These are phyloP conservation scores for Phaeolepiota aurea DNA, from an alignment of 768 basidiomycete species.

Conservation along the genomic window DNA sequence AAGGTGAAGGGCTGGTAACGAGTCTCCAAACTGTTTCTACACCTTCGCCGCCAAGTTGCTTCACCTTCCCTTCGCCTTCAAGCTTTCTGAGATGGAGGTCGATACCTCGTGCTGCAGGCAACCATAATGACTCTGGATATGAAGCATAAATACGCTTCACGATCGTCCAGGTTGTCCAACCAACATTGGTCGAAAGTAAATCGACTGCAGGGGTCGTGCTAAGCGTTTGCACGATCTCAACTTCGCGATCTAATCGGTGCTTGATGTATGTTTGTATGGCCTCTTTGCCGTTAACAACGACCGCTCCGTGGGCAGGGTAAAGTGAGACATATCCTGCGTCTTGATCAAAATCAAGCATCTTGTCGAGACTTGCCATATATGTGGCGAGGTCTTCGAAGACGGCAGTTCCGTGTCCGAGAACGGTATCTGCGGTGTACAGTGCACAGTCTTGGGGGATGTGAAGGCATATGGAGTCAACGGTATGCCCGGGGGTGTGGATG, in stretches of 20 bases:
- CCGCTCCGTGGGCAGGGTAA: conserved; percentile 90
- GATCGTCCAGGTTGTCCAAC: conserved; percentile 60
- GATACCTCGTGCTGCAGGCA: conserved; percentile 62
- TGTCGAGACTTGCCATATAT: conserved; percentile 60
- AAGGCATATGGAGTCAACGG: conserved; percentile 75
- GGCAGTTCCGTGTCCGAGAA: conserved; percentile 85
- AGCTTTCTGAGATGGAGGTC: conserved; percentile 70
- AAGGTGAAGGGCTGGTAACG: conserved; percentile 1
- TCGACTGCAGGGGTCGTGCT: conserved; percentile 21
- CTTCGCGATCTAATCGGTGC: conserved; percentile 77
- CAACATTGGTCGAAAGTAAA: conserved; percentile 1
- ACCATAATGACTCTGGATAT: conserved; percentile 66
- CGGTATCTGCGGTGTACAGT: conserved; percentile 86
- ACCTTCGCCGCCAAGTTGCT: conserved; percentile 40
- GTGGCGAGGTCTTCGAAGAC: conserved; percentile 77
- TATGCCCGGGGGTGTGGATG: conserved; percentile 87
- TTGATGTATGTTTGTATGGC: conserved; percentile 66
- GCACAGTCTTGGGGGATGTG: conserved; percentile 60
- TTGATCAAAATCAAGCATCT: conserved; percentile 39
- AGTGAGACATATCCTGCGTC: conserved; percentile 33
- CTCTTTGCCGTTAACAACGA: conserved; percentile 52
- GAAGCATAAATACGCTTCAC: conserved; percentile 60
- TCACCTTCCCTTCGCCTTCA: conserved; percentile 52
- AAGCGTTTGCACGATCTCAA: conserved; percentile 58
- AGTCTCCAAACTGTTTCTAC: conserved; percentile 42